A percentile compares a stretch with the other conserved stretches of the same genome.
Evolutionary conservation across 768 basidiomycete genomes (phyloP).

Genomic region (Tephrocybe sp.): DNA sequence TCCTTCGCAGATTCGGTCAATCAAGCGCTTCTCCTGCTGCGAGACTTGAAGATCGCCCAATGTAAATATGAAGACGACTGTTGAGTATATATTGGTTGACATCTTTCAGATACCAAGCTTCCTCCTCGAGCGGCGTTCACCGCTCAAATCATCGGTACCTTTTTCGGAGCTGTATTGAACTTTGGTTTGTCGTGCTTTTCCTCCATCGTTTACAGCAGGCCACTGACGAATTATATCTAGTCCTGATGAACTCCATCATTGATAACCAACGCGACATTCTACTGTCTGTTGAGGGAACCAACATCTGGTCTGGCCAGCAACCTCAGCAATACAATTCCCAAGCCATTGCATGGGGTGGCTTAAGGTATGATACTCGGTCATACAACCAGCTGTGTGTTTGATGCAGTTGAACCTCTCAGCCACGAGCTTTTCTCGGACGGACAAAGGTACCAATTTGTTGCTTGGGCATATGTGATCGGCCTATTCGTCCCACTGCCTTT

Average conservation of each 20-base stretch:
- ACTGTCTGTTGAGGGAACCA: conserved; percentile 55
- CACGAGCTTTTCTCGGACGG: conserved; percentile 42
- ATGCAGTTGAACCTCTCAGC: conserved; percentile 17
- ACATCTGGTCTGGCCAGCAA: conserved; percentile 50
- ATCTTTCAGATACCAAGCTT: conserved; percentile 42
- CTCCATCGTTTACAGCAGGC: neutral
- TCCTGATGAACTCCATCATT: conserved; percentile 62
- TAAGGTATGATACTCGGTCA: conserved; percentile 26
- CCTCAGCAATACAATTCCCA: conserved; percentile 52
- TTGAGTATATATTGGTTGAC: neutral
- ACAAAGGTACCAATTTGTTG: conserved; percentile 50
- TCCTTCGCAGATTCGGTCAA: conserved; percentile 39
- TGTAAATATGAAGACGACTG: conserved; percentile 18
- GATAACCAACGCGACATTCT: conserved; percentile 48
- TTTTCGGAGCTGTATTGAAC: conserved; percentile 47
- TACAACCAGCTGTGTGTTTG: neutral
- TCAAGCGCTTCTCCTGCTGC: conserved; percentile 42
- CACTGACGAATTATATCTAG: conserved; percentile 22
- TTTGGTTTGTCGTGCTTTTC: conserved; percentile 30
- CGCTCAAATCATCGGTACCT: conserved; percentile 49
- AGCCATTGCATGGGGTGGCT: conserved; percentile 52
- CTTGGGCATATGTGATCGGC: conserved; percentile 47
- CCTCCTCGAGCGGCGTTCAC: conserved; percentile 50
- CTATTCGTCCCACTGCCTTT: conserved; percentile 53
- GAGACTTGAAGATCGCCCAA: conserved; percentile 50